Conservation (phyloP, 108 stramenopile species). For the Aurantiochytrium sp. region DNA sequence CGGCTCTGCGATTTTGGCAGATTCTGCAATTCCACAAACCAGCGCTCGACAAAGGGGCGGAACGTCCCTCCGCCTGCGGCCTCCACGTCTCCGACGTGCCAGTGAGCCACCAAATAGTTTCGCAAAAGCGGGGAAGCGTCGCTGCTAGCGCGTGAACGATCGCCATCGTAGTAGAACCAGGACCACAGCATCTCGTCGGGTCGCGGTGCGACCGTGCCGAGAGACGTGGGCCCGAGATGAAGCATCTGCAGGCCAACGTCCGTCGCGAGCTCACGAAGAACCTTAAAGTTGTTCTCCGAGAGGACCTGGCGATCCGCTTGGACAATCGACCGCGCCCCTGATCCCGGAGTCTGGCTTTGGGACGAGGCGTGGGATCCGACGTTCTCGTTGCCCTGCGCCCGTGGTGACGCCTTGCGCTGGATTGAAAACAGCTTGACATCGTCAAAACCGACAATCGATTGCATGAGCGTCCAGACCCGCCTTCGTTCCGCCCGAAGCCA, state of each 20-base stretch:
- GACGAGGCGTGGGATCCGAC: not conserved
- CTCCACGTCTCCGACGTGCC: not conserved
- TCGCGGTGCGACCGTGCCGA: not conserved
- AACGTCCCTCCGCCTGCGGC: not conserved
- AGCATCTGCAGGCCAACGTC: not conserved
- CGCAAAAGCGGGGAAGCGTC: not conserved
- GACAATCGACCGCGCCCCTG: no score
- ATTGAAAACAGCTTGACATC: not conserved
- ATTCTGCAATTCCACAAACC: not conserved
- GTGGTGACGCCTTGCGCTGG: not conserved
- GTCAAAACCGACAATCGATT: not conserved
- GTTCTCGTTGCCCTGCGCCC: not conserved
- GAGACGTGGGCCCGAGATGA: not conserved
- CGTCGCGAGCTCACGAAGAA: not conserved
- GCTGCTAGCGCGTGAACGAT: not conserved
- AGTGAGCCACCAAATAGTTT: not conserved
- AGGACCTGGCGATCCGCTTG: not conserved
- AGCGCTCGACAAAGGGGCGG: not conserved
- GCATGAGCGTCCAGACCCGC: not conserved
- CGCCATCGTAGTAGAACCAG: not conserved
- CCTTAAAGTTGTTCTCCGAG: not conserved
- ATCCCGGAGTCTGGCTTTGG: not conserved
- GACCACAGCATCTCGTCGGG: constrained; percentile 12
- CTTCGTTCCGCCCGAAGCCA: not conserved
- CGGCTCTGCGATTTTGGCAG: not conserved